phyloP scores from a whole-genome alignment of 2,329 filamentous ascomycete species.

The Orbilia blumenaviensis region DNA sequence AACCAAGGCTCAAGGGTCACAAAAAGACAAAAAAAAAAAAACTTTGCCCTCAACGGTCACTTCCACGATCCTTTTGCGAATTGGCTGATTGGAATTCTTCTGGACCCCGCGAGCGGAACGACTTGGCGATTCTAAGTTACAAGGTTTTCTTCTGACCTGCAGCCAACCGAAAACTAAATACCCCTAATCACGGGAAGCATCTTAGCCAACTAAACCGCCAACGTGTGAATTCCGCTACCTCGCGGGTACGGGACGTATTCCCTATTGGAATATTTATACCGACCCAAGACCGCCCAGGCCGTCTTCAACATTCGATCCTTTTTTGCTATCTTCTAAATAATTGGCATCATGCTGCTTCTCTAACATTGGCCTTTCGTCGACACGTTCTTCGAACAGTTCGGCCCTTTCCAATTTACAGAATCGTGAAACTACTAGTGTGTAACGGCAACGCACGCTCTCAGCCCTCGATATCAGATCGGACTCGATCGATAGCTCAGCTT shows the following conservation, averaged over 20 bases:
- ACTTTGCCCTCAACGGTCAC: too few relatives aligned
- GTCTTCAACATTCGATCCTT: conserved; percentile 5
- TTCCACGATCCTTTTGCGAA: neutral
- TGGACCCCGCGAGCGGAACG: neutral
- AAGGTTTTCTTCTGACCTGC: conserved; percentile 22
- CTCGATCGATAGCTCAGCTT: neutral
- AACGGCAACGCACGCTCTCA: neutral
- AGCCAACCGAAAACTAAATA: conserved; percentile 39
- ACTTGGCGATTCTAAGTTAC: conserved; percentile 14
- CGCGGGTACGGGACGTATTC: conserved; percentile 5
- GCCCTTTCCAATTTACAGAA: conserved; percentile 5
- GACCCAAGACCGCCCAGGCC: conserved; percentile 15
- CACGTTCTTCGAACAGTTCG: conserved; percentile 53
- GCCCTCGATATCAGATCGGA: neutral
- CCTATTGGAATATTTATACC: conserved; percentile 1
- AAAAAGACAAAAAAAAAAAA: too few relatives aligned
- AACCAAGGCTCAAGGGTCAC: too few relatives aligned
- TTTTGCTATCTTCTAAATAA: neutral
- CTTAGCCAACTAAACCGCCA: conserved; percentile 32
- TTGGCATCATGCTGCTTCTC: conserved; percentile 48
- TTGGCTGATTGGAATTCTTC: neutral
- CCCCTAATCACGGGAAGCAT: conserved; percentile 37
- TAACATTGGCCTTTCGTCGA: conserved; percentile 47
- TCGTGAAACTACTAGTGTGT: too few relatives aligned
- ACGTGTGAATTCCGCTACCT: conserved; percentile 35